phyloP scores from a whole-genome alignment of 2,329 filamentous ascomycete species.

The Lojkania enalia region DNA sequence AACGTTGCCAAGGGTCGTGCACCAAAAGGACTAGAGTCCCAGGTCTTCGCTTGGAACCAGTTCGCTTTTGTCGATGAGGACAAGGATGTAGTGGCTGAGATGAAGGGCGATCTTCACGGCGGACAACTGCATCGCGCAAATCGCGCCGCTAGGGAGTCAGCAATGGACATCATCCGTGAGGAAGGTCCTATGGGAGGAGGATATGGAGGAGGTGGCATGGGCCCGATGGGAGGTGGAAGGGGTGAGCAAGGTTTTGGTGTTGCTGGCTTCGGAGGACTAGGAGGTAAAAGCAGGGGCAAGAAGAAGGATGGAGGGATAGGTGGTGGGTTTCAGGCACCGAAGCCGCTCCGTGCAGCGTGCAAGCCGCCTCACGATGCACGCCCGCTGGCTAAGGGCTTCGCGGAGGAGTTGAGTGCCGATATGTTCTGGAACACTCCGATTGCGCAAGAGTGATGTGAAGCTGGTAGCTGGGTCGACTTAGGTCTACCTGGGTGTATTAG shows the following conservation, averaged over 20 bases:
- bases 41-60: conserved; percentile 35
- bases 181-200: not conserved
- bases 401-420: conserved; percentile 32
- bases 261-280: conserved; percentile 2
- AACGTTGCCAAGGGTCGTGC: conserved; percentile 25
- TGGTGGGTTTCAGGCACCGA: not conserved
- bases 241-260: conserved; percentile 6
- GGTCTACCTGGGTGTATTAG: too few relatives aligned
- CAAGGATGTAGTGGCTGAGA: conserved; percentile 28
- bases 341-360: conserved; percentile 25
- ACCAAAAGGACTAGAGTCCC: conserved; percentile 28
- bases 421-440: conserved; percentile 37
- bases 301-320: conserved; percentile 1
- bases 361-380: conserved; percentile 21
- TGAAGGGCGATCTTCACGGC: conserved; percentile 41
- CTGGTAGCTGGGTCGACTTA: too few relatives aligned
- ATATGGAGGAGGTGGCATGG: conserved; percentile 1
- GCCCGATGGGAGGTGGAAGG: conserved; percentile 1
- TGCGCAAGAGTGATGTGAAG: too few relatives aligned
- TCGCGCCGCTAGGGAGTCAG: conserved; percentile 22
- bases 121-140: conserved; percentile 40
- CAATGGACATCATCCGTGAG: not conserved
- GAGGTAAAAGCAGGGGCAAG: conserved; percentile 2
- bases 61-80: conserved; percentile 33
- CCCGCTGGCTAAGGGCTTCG: conserved; percentile 34